Percentiles rank a stretch among this genome's conserved stretches.
Evolutionary conservation across 1,284 basidiomycete genomes (phyloP).

Genomic region (Trichosporon ovoides): DNA sequence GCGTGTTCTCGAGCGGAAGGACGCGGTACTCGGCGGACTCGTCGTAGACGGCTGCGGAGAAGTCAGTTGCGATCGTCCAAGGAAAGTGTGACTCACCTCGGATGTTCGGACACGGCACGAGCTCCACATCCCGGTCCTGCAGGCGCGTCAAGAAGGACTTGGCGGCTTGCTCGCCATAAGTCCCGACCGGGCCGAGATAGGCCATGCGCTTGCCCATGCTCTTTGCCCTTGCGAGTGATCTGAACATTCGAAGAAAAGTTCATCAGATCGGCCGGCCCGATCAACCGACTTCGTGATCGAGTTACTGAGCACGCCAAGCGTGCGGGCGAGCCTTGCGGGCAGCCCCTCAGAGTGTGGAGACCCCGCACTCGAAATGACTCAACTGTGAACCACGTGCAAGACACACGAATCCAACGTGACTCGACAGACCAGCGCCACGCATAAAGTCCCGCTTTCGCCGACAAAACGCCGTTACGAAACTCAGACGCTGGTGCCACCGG

Average conservation of each 20-base stretch:
- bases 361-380: background rate
- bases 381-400: background rate
- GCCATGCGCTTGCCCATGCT: slow-evolving; percentile 21
- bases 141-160: slow-evolving; percentile 19
- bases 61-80: background rate
- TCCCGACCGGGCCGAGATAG: slow-evolving; percentile 46
- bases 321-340: background rate
- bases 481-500: background rate
- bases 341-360: background rate
- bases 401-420: background rate
- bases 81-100: slow-evolving; percentile 20
- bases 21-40: slow-evolving; percentile 29
- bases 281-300: background rate
- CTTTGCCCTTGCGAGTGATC: background rate
- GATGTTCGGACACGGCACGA: slow-evolving; percentile 35
- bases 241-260: background rate
- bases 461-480: slow-evolving; percentile 1
- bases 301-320: background rate
- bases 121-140: slow-evolving; percentile 17
- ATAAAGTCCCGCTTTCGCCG: background rate
- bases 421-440: background rate
- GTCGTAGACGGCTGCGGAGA: slow-evolving; percentile 28
- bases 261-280: too few relatives aligned
- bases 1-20: slow-evolving; percentile 47
- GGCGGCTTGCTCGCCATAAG: slow-evolving; percentile 44